phyloP scores from a whole-genome alignment of 352 stramenopile genomes.

The Aphanomyces stellatus region DNA sequence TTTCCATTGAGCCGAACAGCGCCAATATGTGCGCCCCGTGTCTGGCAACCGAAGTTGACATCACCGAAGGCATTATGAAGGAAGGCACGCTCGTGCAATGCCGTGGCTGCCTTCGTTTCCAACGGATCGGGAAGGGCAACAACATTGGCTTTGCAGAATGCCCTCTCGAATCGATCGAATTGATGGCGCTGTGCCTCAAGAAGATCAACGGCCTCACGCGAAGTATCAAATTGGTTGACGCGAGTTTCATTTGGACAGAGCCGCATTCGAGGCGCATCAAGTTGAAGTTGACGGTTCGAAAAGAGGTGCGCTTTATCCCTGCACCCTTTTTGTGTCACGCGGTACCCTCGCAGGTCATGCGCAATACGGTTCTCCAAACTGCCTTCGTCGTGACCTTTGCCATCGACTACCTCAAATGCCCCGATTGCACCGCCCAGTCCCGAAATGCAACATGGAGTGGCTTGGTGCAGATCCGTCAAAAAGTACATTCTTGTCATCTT shows the following conservation, averaged over 20 bases:
- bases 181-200: constrained; percentile 74
- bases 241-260: constrained; percentile 75
- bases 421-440: constrained; percentile 61
- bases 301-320: constrained; percentile 30
- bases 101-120: constrained; percentile 54
- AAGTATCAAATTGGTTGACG: constrained; percentile 59
- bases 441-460: constrained; percentile 56
- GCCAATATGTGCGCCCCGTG: constrained; percentile 73
- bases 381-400: constrained; percentile 52
- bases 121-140: constrained; percentile 34
- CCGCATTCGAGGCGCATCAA: constrained; percentile 73
- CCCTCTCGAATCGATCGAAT: constrained; percentile 59
- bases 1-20: constrained; percentile 59
- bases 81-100: constrained; percentile 47
- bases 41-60: constrained; percentile 51
- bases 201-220: constrained; percentile 49
- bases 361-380: constrained; percentile 59
- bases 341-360: constrained; percentile 20
- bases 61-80: constrained; percentile 54
- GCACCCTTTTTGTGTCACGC: neutral
- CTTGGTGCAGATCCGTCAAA: constrained; percentile 69
- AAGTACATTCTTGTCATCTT: too few species aligned
- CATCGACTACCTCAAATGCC: constrained; percentile 52
- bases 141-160: constrained; percentile 41
- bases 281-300: constrained; percentile 52